phyloP scores from a whole-genome alignment of 2,329 filamentous ascomycete genomes.

The Fusarium phyllophilum region DNA sequence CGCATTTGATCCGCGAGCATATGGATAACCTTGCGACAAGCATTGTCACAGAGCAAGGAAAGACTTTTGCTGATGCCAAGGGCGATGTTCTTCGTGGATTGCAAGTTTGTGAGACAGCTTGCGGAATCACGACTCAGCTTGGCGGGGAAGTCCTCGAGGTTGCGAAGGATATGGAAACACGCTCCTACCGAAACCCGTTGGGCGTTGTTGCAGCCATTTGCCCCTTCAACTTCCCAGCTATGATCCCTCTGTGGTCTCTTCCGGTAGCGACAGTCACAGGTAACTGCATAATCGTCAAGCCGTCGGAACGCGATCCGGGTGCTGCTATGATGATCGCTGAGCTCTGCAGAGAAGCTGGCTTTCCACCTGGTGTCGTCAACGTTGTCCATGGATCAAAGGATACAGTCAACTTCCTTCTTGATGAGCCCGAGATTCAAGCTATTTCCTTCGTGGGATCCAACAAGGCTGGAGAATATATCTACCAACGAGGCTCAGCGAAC shows the following conservation, averaged over 20 bases:
- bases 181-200: conserved; percentile 77
- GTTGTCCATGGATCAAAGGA: conserved; percentile 78
- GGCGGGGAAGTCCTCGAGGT: conserved; percentile 82
- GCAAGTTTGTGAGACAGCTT: conserved; percentile 80
- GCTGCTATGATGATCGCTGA: conserved; percentile 84
- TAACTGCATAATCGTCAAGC: conserved; percentile 82
- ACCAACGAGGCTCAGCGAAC: conserved; percentile 75
- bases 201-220: conserved; percentile 82
- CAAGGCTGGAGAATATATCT: conserved; percentile 86
- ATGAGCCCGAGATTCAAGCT: conserved; percentile 81
- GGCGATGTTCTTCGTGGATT: conserved; percentile 79
- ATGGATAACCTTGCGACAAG: conserved; percentile 80
- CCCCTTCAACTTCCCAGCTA: conserved; percentile 85
- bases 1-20: conserved; percentile 77
- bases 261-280: conserved; percentile 81
- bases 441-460: conserved; percentile 84
- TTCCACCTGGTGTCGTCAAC: conserved; percentile 80
- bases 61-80: conserved; percentile 79
- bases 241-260: conserved; percentile 86
- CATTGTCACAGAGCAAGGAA: conserved; percentile 82
- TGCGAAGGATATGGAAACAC: conserved; percentile 86
- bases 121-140: conserved; percentile 77
- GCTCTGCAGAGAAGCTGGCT: conserved; percentile 77
- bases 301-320: conserved; percentile 81
- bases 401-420: conserved; percentile 82